Percentiles rank a stretch among this genome's conserved stretches.
Conservation (phyloP, 306 rosid genomes). For the Cucurbita argyrosperma region DNA sequence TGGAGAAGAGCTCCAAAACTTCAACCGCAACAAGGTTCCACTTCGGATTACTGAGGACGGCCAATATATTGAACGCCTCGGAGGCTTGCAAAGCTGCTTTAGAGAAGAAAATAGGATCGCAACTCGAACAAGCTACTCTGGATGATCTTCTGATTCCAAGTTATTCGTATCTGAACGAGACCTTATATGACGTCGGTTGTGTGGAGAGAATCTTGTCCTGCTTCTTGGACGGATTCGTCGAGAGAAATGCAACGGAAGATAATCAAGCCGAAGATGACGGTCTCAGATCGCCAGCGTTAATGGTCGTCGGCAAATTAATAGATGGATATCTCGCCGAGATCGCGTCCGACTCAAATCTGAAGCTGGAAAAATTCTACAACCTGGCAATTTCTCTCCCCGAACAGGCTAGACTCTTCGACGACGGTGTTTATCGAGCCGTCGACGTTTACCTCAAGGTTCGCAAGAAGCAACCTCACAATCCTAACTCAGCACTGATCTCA, state of each 20-base stretch:
- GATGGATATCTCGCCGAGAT: slow-evolving; percentile 84
- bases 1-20: slow-evolving; percentile 36
- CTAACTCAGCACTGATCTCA: not conserved
- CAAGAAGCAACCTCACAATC: not conserved
- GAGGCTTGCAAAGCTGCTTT: slow-evolving; percentile 43
- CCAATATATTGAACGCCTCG: slow-evolving; percentile 61
- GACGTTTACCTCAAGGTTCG: slow-evolving; percentile 85
- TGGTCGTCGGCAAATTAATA: slow-evolving; percentile 65
- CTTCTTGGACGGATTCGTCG: slow-evolving; percentile 36
- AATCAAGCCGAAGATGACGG: slow-evolving; percentile 9
- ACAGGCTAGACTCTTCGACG: slow-evolving; percentile 79
- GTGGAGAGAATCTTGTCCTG: slow-evolving; percentile 51
- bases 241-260: slow-evolving; percentile 17
- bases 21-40: slow-evolving; percentile 49
- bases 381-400: slow-evolving; percentile 73
- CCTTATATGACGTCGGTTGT: slow-evolving; percentile 78
- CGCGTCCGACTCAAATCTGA: slow-evolving; percentile 85
- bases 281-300: slow-evolving; percentile 42
- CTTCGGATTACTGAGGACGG: slow-evolving; percentile 62
- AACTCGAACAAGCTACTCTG: slow-evolving; percentile 72
- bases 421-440: slow-evolving; percentile 83
- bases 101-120: slow-evolving; percentile 83
- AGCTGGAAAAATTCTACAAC: slow-evolving; percentile 41
- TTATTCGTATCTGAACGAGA: slow-evolving; percentile 80
- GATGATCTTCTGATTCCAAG: slow-evolving; percentile 91